Evolutionary conservation across 257 asterid species (phyloP), one percentile per base, ranked within the genome.

Genomic region (Nicotiana attenuata): DNA sequence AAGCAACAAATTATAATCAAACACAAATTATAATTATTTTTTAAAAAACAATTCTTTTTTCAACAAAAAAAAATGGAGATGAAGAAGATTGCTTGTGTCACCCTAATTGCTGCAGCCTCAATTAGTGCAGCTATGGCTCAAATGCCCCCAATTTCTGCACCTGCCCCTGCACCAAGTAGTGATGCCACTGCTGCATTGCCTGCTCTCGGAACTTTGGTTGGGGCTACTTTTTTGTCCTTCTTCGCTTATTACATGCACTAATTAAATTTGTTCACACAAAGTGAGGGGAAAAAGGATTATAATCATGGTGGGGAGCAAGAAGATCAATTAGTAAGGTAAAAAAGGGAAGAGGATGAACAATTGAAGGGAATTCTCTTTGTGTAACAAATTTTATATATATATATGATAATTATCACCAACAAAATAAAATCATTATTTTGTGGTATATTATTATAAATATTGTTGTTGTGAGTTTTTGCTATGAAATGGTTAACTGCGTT

Each of bases 31-130:
- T 28, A 28, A 28, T 28, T 28, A 29, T 29, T 29, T 45, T 20
- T 33, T 35, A 5, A 69, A 0, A 45, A 14, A 73, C 4, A 20
- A 26, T 28, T 22, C 9, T 33, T 22, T 47, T n/a, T 10, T 0
- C 0, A 29, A 17, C 0, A 9, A 13, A 78, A 4, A 45, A 52
- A 28, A 19, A 87, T 85, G 90, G 88, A 88, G 85, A 88, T 88
- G 89, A 88, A 86, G 88, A 88, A 88, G 88, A 86, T 86, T 77
- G 78, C 84, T 78, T 82, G 84, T 81, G 85, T 77, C 4, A 73
- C 64, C 81, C 81, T 88, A 10, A 69, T 82, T 8, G 87, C 65
- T 7, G 85, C 91, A 31, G 88, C 87, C 84, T 86, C 89, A 86
- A 57, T 86, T 79, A 86, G 83, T 66, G 86, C 85, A 47, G 88